Conservation (phyloP, 495 filamentous ascomycete species). For the Massariosphaeria phaeospora region DNA sequence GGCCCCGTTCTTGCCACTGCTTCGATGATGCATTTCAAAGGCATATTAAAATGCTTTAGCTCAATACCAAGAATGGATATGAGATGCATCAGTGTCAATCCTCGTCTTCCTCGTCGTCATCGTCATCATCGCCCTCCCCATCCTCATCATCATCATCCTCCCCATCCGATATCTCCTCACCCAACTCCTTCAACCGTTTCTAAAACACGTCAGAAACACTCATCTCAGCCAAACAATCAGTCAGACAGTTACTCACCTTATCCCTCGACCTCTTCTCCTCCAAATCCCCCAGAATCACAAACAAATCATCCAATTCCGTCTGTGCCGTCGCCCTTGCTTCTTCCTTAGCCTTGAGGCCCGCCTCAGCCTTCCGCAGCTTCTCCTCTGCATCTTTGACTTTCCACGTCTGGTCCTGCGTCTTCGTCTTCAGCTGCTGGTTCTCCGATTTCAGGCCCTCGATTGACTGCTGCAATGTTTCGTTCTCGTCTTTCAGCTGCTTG, state of each 20-base stretch:
- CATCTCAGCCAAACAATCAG: background rate
- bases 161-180: conserved; percentile 39
- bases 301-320: conserved; percentile 43
- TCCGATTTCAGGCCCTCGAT: conserved; percentile 25
- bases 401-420: conserved; percentile 32
- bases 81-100: too few relatives aligned
- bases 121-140: conserved; percentile 31
- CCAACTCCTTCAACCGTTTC: conserved; percentile 42
- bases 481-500: conserved; percentile 21
- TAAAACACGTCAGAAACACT: conserved; percentile 17
- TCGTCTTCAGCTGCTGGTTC: conserved; percentile 29
- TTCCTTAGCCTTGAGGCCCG: conserved; percentile 32
- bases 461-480: conserved; percentile 3
- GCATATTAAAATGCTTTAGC: too few relatives aligned
- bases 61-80: too few relatives aligned
- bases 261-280: conserved; percentile 42
- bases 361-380: conserved; percentile 32
- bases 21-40: too few relatives aligned
- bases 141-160: conserved; percentile 41
- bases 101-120: conserved; percentile 22
- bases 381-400: conserved; percentile 32
- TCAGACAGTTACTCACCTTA: conserved; percentile 33
- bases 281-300: conserved; percentile 41
- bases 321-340: conserved; percentile 35
- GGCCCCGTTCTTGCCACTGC: too few relatives aligned